Base-by-base conservation (phyloP, 352 stramenopile genomes). In the Pythium biforme region DNA sequence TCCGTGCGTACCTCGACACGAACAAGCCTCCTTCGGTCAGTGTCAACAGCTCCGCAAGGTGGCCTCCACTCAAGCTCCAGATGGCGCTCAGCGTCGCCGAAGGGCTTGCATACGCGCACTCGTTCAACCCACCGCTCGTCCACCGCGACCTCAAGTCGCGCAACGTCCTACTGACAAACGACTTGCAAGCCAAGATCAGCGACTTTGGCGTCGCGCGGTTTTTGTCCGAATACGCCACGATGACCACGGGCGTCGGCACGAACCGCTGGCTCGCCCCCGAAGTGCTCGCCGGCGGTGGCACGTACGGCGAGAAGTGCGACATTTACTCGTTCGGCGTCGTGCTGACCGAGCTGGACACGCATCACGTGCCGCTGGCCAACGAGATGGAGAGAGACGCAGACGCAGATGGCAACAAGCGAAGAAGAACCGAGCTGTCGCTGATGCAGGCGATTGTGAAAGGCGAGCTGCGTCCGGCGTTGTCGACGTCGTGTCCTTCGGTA, bases 251-350 rank as follows among this genome's bases (percentile, higher is more conserved):
- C 26, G n/a, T 55, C 20, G 48, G 48, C 27, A 55, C 48, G 26
- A 55, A 40, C 15, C 48, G 48, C 15, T 55, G 48, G 48, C 29
- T 55, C 15, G 48, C 48, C 6, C 48, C 48, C 4, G 48, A 55
- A 19, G 48, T 55, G 0, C 15, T 55, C 17, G 9, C 26, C 14
- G 48, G 48, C 5, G 48, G 48, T 7, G 40, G 37, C 11, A 14
- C 17, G 6, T 60, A 60, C 37, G 43, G 14, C 11, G 37, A 60
- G 53, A 19, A 31, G 0, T 77, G 75, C 34, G 81, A 90, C 25
- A 72, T 90, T 9, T 90, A 81, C 39, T 80, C 76, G 1, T 80
- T 90, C 19, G 81, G 81, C 0, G 75, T 81, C 0, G 59, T 90
- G 37, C 50, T 90, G 0, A 72, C 65, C 1, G 79, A 89, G 50